Conservation (phyloP, 768 basidiomycete species). For the Lentinula lateritia region DNA sequence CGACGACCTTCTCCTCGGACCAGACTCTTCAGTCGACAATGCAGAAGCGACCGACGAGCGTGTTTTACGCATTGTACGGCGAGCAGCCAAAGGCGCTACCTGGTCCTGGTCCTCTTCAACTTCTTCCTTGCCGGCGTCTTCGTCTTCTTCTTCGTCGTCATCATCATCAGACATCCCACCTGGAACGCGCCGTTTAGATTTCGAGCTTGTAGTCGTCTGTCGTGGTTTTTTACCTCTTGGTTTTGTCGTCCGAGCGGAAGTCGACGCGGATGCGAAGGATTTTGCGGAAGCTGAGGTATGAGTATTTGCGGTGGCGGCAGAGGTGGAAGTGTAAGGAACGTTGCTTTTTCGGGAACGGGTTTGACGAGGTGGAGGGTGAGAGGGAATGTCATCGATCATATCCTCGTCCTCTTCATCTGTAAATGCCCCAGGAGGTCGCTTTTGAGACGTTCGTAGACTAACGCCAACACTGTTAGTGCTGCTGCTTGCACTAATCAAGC, state of each 20-base stretch:
- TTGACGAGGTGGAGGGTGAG: neutral
- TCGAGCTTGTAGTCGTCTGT: neutral
- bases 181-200: neutral
- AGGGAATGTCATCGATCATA: neutral
- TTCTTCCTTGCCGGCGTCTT: neutral
- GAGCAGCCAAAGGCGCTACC: neutral
- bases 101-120: neutral
- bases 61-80: neutral
- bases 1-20: constrained; percentile 2
- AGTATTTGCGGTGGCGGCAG: neutral
- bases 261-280: neutral
- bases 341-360: neutral
- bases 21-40: neutral
- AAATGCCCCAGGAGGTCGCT: constrained; percentile 4
- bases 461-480: neutral
- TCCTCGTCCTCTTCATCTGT: constrained; percentile 3
- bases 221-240: neutral
- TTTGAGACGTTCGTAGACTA: neutral
- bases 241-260: neutral
- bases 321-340: neutral
- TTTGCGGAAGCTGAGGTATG: neutral
- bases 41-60: neutral
- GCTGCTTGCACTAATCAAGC: neutral
- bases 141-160: neutral
- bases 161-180: constrained; percentile 5